phyloP scores from a whole-genome alignment of 169 alveolate genomes.

The Plasmodium yoelii region DNA sequence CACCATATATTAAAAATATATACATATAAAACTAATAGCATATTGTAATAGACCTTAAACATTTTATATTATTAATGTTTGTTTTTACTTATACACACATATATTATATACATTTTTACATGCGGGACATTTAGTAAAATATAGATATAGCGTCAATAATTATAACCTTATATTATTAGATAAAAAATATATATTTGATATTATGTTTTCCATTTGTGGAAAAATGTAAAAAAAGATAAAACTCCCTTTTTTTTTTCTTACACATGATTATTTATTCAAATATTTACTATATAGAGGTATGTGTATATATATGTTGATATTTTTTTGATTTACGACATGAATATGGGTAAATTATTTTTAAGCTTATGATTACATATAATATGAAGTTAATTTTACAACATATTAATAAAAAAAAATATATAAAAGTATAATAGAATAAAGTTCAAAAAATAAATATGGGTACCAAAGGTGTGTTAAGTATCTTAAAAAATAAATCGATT shows the following conservation, averaged over 20 bases:
- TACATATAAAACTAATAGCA: too few species aligned
- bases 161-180: not conserved
- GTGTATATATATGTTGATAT: not conserved
- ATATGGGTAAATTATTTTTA: not conserved
- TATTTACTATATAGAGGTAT: not conserved
- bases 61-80: too few species aligned
- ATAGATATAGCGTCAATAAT: too few species aligned
- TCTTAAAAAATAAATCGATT: constrained; percentile 7
- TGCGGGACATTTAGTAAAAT: too few species aligned
- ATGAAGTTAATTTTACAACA: not conserved
- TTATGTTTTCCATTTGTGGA: not conserved
- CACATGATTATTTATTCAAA: not conserved
- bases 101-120: too few species aligned
- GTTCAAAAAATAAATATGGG: too few species aligned
- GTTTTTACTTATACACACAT: too few species aligned
- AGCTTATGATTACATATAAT: not conserved
- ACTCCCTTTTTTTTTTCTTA: not conserved
- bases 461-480: constrained; percentile 6
- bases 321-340: not conserved
- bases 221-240: constrained; percentile 4
- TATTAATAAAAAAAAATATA: too few species aligned
- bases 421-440: too few species aligned
- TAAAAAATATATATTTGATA: not conserved
- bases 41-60: too few species aligned
- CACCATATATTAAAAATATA: too few species aligned